Evolutionary conservation across 257 asterid species (phyloP).

Genomic region (Solanum verrucosum): DNA sequence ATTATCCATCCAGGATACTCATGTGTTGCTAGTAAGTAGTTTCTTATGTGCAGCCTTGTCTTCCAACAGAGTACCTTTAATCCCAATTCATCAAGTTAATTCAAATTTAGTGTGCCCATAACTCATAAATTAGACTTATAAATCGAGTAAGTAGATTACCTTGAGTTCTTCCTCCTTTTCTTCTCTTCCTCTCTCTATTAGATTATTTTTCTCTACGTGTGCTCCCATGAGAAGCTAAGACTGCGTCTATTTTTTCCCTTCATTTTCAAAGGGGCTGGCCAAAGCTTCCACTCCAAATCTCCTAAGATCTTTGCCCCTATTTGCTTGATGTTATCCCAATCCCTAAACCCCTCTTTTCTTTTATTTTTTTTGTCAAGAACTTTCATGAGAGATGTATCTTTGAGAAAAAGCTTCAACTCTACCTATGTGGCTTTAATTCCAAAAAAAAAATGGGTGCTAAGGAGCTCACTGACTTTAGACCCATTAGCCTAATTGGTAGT

Average conservation of each 20-base stretch:
- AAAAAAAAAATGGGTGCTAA: no score
- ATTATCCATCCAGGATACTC: neutral
- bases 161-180: neutral
- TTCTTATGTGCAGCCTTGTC: neutral
- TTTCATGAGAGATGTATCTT: no score
- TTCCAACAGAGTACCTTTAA: neutral
- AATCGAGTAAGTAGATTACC: neutral
- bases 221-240: neutral
- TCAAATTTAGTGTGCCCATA: neutral
- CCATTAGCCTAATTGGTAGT: no score
- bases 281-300: neutral
- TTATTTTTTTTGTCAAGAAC: no score
- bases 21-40: neutral
- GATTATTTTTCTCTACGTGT: neutral
- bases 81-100: neutral
- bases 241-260: neutral
- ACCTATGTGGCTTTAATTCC: no score
- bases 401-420: no score
- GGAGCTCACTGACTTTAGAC: no score
- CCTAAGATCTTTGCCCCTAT: no score
- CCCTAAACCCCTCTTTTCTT: no score
- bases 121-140: neutral
- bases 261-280: neutral
- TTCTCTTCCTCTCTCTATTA: neutral
- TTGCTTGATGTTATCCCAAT: no score